phyloP scores from a whole-genome alignment of 1,284 basidiomycete species.

The Sanguinoderma infundibulare region DNA sequence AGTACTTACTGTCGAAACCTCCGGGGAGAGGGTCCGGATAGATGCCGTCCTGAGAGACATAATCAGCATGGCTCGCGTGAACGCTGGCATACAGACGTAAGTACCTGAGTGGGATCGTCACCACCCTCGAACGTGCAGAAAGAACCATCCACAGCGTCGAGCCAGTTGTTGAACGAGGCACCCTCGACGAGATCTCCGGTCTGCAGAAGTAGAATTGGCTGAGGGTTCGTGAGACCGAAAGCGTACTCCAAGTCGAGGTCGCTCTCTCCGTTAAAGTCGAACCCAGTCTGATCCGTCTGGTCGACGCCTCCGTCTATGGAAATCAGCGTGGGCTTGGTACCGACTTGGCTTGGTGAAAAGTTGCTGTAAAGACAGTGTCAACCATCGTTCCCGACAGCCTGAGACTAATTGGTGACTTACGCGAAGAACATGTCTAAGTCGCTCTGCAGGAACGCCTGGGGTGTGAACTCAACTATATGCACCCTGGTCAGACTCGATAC shows the following conservation, averaged over 20 bases:
- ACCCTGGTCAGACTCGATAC: background rate
- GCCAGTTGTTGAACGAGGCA: slow-evolving; percentile 49
- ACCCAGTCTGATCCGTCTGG: slow-evolving; percentile 38
- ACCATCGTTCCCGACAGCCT: too few relatives aligned
- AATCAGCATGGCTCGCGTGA: background rate
- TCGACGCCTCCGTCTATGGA: slow-evolving; percentile 50
- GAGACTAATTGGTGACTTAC: slow-evolving; percentile 26
- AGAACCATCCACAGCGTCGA: slow-evolving; percentile 49
- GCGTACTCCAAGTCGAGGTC: slow-evolving; percentile 58
- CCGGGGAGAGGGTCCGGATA: slow-evolving; percentile 55
- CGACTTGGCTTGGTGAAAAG: slow-evolving; percentile 41
- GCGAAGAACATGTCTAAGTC: slow-evolving; percentile 52
- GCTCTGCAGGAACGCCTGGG: slow-evolving; percentile 47
- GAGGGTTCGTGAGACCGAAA: slow-evolving; percentile 49
- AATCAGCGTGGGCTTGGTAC: slow-evolving; percentile 44
- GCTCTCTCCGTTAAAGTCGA: slow-evolving; percentile 55
- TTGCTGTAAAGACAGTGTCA: slow-evolving; percentile 29
- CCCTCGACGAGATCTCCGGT: slow-evolving; percentile 49
- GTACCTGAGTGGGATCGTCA: slow-evolving; percentile 48
- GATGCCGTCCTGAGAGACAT: slow-evolving; percentile 46
- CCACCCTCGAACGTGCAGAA: slow-evolving; percentile 68
- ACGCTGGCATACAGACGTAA: background rate
- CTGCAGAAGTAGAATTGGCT: slow-evolving; percentile 51
- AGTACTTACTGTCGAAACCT: slow-evolving; percentile 42
- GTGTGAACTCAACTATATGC: slow-evolving; percentile 50